Evolutionary conservation across 257 asterid species (phyloP), one percentile per base, ranked within the genome.

Genomic region (Misopates orontium): DNA sequence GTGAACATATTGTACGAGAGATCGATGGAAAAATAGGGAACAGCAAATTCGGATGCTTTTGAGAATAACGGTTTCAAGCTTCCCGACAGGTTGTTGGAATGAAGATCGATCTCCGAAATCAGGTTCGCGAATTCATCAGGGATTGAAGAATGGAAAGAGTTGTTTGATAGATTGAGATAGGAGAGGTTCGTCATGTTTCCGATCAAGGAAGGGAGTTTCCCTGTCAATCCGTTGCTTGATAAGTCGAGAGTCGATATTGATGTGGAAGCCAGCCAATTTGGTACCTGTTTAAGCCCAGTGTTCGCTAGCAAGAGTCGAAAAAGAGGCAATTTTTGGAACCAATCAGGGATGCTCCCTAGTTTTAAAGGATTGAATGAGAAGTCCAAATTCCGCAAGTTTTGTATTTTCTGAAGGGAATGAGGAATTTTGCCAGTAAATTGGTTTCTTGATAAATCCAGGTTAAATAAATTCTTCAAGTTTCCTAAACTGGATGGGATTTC

Each of bases 351-450:
- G 9, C 7, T 74, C 19, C 40, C 42, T 5, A 87, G 67, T 0
- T 57, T 31, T 0, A 87, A 74, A 68, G 95, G 96, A 67, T 90
- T 90, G 73, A 57, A 74, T 10, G 96, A 87, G 1, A 90, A 78
- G 67, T 76, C 87, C 1, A 87, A 47, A 4, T 57, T 60, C 56
- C 79, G 85, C 5, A 87, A 61, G 1, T 5, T 57, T 62, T 65
- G 72, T 25, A 84, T 13, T 8, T 82, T 76, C 5, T 61, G 57
- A 22, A 90, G 71, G 19, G 79, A 73, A 7, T 59, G 24, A 2
- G 90, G 90, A 19, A 90, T 61, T 2, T 81, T 78, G 32, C 88
- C 82, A 1, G 64, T 31, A 54, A 90, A 74, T 40, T 18, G 68
- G 74, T 90, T 87, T 66, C 76, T 71, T 16, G 92, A 87, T 54